These are phyloP conservation scores for Apiospora kogelbergensis DNA, from an alignment of 2,329 filamentous ascomycete species.

Conservation along the genomic window DNA sequence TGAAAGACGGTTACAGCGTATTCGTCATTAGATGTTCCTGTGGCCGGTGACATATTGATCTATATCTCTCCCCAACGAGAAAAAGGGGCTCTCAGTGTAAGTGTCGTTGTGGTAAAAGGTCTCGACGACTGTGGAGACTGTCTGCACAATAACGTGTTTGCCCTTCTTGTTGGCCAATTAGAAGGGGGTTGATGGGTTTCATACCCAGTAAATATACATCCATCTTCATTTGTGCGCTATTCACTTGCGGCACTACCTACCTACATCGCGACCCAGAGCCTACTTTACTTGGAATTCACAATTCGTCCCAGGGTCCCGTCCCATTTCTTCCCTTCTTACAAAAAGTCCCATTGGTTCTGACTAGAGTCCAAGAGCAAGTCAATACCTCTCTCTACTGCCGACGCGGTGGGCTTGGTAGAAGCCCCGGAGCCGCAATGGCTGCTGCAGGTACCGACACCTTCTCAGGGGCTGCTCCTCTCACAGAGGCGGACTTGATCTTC, in stretches of 20 bases:
- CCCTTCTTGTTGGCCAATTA: neutral
- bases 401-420: neutral
- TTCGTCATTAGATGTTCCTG: neutral
- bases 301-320: neutral
- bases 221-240: neutral
- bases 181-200: neutral
- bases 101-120: neutral
- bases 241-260: neutral
- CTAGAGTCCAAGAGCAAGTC: neutral
- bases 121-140: neutral
- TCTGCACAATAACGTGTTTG: neutral
- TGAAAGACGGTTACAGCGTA: neutral
- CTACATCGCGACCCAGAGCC: neutral
- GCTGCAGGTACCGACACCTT: neutral
- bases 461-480: neutral
- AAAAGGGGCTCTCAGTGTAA: neutral
- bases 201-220: neutral
- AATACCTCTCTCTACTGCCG: too few species aligned
- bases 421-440: neutral
- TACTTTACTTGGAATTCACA: neutral
- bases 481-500: constrained; percentile 44
- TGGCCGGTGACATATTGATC: too few species aligned
- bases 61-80: too few species aligned
- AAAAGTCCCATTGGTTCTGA: neutral
- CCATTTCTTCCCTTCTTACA: too few species aligned